Evolutionary conservation across 331 rosid genomes (phyloP).

Genomic region (Erythrophleum ivorense): DNA sequence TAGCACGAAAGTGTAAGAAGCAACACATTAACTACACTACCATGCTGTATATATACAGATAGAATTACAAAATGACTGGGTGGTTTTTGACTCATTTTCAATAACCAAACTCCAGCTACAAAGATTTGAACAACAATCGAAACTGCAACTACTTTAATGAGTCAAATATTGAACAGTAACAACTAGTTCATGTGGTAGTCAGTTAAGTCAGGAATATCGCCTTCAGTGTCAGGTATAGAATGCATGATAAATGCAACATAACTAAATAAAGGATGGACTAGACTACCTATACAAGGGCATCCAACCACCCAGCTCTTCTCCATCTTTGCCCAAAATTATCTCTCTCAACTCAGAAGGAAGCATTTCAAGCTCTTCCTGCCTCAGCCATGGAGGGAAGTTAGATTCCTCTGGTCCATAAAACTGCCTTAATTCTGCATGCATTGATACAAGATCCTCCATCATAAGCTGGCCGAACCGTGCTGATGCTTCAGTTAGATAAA

Average conservation of each 20-base stretch:
- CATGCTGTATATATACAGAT: slow-evolving; percentile 1
- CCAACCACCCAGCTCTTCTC: slow-evolving; percentile 75
- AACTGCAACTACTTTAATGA: neutral
- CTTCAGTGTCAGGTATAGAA: slow-evolving; percentile 20
- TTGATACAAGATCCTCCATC: slow-evolving; percentile 89
- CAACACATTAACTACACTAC: slow-evolving; percentile 12
- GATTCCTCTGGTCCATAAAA: slow-evolving; percentile 70
- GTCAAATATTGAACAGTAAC: slow-evolving; percentile 10
- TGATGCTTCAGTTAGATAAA: slow-evolving; percentile 79
- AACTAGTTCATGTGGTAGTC: neutral
- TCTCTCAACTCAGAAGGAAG: slow-evolving; percentile 66
- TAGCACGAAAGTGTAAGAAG: neutral
- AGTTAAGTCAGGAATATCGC: slow-evolving; percentile 5
- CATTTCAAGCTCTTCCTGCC: slow-evolving; percentile 63
- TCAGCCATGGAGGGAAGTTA: slow-evolving; percentile 68
- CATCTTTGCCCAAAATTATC: slow-evolving; percentile 67
- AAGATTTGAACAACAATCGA: slow-evolving; percentile 18
- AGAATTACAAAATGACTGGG: neutral
- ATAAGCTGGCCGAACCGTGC: slow-evolving; percentile 77
- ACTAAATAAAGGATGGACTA: slow-evolving; percentile 39
- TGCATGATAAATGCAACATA: slow-evolving; percentile 19
- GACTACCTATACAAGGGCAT: slow-evolving; percentile 79
- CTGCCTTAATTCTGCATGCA: slow-evolving; percentile 80
- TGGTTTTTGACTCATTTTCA: neutral
- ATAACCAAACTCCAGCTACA: slow-evolving; percentile 25